Conservation (phyloP, 2,329 filamentous ascomycete genomes). For the Neurospora sp. region DNA sequence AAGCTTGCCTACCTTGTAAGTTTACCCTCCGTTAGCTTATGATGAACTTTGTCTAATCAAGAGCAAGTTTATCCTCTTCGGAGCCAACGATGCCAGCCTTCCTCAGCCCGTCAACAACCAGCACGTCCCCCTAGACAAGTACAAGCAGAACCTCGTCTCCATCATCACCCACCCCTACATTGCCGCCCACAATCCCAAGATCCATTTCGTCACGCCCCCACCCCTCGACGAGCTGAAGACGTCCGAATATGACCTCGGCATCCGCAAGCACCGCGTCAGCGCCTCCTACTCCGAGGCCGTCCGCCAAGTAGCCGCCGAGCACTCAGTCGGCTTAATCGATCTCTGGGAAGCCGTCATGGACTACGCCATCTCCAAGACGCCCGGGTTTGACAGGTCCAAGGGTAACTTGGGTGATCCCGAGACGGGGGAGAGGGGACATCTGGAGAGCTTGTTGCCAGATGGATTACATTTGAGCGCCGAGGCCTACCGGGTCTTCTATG, state of each 20-base stretch:
- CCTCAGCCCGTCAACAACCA: slow-evolving; percentile 55
- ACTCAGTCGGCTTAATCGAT: slow-evolving; percentile 63
- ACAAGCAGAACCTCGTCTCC: slow-evolving; percentile 58
- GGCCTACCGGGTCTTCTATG: slow-evolving; percentile 44
- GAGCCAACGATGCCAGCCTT: slow-evolving; percentile 81
- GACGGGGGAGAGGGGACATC: slow-evolving; percentile 39
- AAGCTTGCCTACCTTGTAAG: slow-evolving; percentile 59
- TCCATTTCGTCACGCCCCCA: slow-evolving; percentile 73
- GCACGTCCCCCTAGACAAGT: slow-evolving; percentile 67
- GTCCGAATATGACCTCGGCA: slow-evolving; percentile 35
- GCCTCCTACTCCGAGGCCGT: slow-evolving; percentile 50
- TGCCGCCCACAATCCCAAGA: slow-evolving; percentile 57
- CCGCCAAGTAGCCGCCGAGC: slow-evolving; percentile 57
- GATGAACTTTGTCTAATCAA: slow-evolving; percentile 3
- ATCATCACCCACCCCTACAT: slow-evolving; percentile 67
- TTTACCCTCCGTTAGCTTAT: not conserved
- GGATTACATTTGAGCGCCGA: slow-evolving; percentile 48
- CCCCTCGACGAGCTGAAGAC: slow-evolving; percentile 70
- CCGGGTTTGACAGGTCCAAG: slow-evolving; percentile 38
- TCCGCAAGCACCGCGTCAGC: slow-evolving; percentile 37
- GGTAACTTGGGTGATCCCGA: slow-evolving; percentile 40
- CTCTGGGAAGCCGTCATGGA: slow-evolving; percentile 73
- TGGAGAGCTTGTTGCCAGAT: slow-evolving; percentile 44
- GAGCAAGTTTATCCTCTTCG: slow-evolving; percentile 60
- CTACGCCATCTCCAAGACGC: slow-evolving; percentile 50